A percentile compares a stretch with the other conserved stretches of the same genome.
phyloP scores from a whole-genome alignment of 2,329 filamentous ascomycete species.

The Fusarium pseudograminearum region DNA sequence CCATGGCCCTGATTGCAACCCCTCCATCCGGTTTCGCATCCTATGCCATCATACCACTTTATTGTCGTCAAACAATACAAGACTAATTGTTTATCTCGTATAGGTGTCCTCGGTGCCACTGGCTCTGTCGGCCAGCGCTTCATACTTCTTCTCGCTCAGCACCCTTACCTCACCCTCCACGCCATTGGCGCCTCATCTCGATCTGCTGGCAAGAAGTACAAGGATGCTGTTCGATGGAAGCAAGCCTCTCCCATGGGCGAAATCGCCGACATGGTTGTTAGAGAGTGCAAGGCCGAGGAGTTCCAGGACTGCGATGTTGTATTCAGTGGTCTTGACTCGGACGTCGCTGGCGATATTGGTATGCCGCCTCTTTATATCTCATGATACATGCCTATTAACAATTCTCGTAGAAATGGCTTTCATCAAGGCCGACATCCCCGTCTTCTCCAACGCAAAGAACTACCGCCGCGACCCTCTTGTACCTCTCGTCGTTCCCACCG shows the following conservation, averaged over 20 bases:
- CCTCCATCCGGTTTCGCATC: constrained; percentile 22
- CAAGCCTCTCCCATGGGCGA: constrained; percentile 85
- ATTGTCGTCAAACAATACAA: background rate
- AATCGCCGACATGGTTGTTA: constrained; percentile 84
- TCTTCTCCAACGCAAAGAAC: constrained; percentile 99
- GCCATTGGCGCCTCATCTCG: constrained; percentile 90
- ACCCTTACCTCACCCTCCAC: constrained; percentile 87
- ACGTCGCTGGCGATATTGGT: constrained; percentile 94
- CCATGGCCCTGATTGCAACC: constrained; percentile 13
- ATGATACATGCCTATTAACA: constrained; percentile 11
- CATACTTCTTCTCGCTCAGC: constrained; percentile 88
- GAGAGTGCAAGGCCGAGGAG: constrained; percentile 83
- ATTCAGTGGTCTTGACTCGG: constrained; percentile 91
- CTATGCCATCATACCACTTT: constrained; percentile 1
- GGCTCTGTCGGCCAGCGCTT: constrained; percentile 96
- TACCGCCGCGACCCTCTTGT: constrained; percentile 91
- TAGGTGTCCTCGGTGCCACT: constrained; percentile 87
- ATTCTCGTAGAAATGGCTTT: constrained; percentile 82
- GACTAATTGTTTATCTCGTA: constrained; percentile 18
- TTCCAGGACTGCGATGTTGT: constrained; percentile 93
- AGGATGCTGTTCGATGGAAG: constrained; percentile 95
- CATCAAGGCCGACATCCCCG: constrained; percentile 84
- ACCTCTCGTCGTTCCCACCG: constrained; percentile 92
- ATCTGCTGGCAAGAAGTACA: constrained; percentile 93
- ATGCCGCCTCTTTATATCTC: constrained; percentile 49